These are phyloP conservation scores for Arachis monticola DNA, from an alignment of 331 rosid species.

Conservation along the genomic window DNA sequence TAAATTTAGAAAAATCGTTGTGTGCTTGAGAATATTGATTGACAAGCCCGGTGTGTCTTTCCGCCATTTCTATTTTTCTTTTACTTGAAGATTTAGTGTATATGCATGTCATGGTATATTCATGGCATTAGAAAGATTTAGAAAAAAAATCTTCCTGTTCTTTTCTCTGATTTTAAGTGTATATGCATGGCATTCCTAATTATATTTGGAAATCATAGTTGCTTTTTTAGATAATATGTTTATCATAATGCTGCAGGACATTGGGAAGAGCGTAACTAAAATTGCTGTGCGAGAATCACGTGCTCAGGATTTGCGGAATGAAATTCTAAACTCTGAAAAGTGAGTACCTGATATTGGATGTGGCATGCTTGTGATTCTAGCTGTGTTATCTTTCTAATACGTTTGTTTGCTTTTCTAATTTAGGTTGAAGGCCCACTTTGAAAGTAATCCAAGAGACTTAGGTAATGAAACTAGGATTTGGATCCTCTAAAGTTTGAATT, in stretches of 20 bases:
- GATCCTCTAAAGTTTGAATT: too few species aligned
- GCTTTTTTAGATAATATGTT: conserved; percentile 27
- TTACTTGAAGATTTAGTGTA: conserved; percentile 5
- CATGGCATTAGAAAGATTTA: too few species aligned
- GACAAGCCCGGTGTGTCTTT: conserved; percentile 15
- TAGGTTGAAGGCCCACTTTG: conserved; percentile 65
- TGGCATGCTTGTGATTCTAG: conserved; percentile 13
- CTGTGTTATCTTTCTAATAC: conserved; percentile 31
- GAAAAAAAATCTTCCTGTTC: background rate
- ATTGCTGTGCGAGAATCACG: conserved; percentile 83
- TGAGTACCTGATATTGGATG: conserved; percentile 47
- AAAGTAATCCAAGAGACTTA: conserved; percentile 59
- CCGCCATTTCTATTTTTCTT: conserved; percentile 15
- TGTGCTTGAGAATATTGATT: conserved; percentile 19
- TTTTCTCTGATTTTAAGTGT: conserved; percentile 13
- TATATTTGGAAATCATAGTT: conserved; percentile 24
- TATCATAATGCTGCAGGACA: conserved; percentile 61
- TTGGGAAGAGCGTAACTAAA: conserved; percentile 86
- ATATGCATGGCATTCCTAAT: conserved; percentile 10
- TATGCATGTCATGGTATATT: conserved; percentile 6
- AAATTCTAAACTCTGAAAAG: conserved; percentile 93
- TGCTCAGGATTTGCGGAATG: conserved; percentile 92
- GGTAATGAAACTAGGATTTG: conserved; percentile 48
- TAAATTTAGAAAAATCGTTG: background rate
- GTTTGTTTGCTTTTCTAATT: conserved; percentile 29